A percentile compares a stretch with the other conserved stretches of the same genome.
Conservation (phyloP, 2,329 filamentous ascomycete genomes). For the Fusarium torreyae region DNA sequence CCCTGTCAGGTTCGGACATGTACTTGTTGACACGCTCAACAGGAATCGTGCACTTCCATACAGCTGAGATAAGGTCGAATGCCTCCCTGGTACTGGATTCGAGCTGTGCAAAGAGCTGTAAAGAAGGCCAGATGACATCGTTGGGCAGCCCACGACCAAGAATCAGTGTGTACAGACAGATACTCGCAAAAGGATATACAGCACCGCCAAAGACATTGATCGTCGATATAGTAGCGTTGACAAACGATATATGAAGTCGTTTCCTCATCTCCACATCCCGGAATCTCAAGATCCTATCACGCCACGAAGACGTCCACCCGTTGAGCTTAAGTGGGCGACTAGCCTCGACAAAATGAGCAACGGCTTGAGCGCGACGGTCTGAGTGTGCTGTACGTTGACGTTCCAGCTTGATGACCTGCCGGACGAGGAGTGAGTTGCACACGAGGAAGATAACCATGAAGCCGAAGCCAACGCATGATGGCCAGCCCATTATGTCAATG, state of each 20-base stretch:
- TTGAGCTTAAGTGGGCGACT: constrained; percentile 75
- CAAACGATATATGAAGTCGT: constrained; percentile 55
- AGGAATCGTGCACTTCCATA: constrained; percentile 87
- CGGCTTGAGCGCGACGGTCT: constrained; percentile 83
- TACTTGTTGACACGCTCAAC: constrained; percentile 87
- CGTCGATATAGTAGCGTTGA: constrained; percentile 70
- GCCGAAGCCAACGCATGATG: constrained; percentile 80
- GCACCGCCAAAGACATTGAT: constrained; percentile 80
- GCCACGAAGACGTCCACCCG: constrained; percentile 59
- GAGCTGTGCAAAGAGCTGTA: constrained; percentile 84
- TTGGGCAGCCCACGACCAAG: constrained; percentile 78
- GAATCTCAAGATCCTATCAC: constrained; percentile 55
- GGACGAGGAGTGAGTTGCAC: constrained; percentile 78
- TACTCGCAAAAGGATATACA: constrained; percentile 84
- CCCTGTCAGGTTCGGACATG: constrained; percentile 87
- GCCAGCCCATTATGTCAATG: constrained; percentile 83
- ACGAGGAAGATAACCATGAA: constrained; percentile 79
- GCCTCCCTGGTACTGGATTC: constrained; percentile 81
- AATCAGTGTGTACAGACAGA: constrained; percentile 84
- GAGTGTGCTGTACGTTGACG: constrained; percentile 79
- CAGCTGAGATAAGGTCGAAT: constrained; percentile 80
- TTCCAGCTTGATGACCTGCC: constrained; percentile 77
- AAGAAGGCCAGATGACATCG: constrained; percentile 88
- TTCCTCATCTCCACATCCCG: constrained; percentile 56
- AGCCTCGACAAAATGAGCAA: constrained; percentile 88